phyloP scores from a whole-genome alignment of 2,329 filamentous ascomycete genomes.

The Lachnellula willkommii region DNA sequence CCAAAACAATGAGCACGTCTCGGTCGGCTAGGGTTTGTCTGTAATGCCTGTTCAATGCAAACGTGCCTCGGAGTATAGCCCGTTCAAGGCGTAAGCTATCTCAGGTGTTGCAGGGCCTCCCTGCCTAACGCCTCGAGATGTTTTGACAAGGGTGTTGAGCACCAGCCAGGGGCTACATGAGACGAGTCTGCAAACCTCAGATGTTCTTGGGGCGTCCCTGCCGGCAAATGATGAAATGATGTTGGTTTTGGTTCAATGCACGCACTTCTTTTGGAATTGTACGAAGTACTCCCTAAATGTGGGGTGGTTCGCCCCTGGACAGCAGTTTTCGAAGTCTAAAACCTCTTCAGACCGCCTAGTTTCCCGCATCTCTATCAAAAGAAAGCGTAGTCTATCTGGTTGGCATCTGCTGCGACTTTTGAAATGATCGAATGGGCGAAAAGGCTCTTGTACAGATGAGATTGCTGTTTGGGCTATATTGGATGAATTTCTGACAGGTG shows the following conservation, averaged over 20 bases:
- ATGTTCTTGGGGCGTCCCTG: constrained; percentile 7
- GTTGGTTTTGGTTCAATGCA: constrained; percentile 11
- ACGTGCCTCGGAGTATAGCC: constrained; percentile 28
- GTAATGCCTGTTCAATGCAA: constrained; percentile 29
- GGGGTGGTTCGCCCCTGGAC: constrained; percentile 2
- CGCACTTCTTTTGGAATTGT: constrained; percentile 2
- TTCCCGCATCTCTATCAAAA: background rate
- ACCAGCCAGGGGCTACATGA: constrained; percentile 26
- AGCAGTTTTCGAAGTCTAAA: no score
- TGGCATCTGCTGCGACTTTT: background rate
- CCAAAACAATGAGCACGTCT: constrained; percentile 18
- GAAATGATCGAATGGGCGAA: constrained; percentile 11
- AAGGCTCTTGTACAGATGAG: constrained; percentile 20
- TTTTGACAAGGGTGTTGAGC: constrained; percentile 29
- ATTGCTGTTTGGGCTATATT: constrained; percentile 24
- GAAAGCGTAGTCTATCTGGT: no score
- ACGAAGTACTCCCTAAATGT: constrained; percentile 7
- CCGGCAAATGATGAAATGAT: constrained; percentile 17
- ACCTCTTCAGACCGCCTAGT: background rate
- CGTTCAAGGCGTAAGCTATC: constrained; percentile 25
- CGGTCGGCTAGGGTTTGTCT: constrained; percentile 18
- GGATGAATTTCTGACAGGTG: constrained; percentile 21
- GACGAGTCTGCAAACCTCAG: constrained; percentile 24
- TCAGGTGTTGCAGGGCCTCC: constrained; percentile 26
- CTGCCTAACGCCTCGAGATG: constrained; percentile 27